These are phyloP conservation scores for Cadophora sp. DNA, from an alignment of 2,329 filamentous ascomycete species.

Conservation along the genomic window DNA sequence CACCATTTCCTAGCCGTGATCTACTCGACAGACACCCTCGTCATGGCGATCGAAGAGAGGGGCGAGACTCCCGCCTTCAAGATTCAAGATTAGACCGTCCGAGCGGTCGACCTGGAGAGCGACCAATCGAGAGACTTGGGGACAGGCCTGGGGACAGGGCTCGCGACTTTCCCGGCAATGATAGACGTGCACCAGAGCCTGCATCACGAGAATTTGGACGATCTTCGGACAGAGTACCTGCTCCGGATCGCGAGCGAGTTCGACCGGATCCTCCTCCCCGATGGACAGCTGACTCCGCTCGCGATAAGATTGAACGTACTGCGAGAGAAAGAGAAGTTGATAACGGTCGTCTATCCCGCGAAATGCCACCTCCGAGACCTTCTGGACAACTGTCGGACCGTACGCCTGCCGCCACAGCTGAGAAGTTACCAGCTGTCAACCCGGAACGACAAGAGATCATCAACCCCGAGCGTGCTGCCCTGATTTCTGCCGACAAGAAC, in stretches of 20 bases:
- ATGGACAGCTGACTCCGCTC: conserved; percentile 40
- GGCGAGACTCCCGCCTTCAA: conserved; percentile 33
- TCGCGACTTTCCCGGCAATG: conserved; percentile 40
- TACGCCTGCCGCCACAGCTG: conserved; percentile 31
- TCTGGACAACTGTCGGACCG: conserved; percentile 36
- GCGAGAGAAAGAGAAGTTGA: conserved; percentile 37
- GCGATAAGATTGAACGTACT: conserved; percentile 40
- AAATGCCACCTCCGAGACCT: conserved; percentile 42
- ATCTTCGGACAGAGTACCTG: conserved; percentile 34
- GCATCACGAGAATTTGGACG: conserved; percentile 39
- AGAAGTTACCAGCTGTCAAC: conserved; percentile 37
- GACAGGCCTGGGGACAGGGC: conserved; percentile 41
- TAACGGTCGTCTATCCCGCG: conserved; percentile 41
- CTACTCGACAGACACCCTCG: conserved; percentile 41
- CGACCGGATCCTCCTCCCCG: conserved; percentile 40
- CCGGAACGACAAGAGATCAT: conserved; percentile 43
- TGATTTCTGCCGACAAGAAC: conserved; percentile 42
- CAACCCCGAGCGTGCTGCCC: conserved; percentile 44
- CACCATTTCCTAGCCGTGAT: conserved; percentile 41
- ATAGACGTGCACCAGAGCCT: conserved; percentile 39
- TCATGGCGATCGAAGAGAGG: conserved; percentile 43
- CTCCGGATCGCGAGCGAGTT: conserved; percentile 38
- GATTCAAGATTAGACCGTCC: conserved; percentile 30
- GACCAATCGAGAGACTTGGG: conserved; percentile 23
- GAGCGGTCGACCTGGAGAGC: conserved; percentile 13